Evolutionary conservation across 495 filamentous ascomycete species (phyloP), one percentile per base, ranked within the genome.

Genomic region (Immersiella caudata): DNA sequence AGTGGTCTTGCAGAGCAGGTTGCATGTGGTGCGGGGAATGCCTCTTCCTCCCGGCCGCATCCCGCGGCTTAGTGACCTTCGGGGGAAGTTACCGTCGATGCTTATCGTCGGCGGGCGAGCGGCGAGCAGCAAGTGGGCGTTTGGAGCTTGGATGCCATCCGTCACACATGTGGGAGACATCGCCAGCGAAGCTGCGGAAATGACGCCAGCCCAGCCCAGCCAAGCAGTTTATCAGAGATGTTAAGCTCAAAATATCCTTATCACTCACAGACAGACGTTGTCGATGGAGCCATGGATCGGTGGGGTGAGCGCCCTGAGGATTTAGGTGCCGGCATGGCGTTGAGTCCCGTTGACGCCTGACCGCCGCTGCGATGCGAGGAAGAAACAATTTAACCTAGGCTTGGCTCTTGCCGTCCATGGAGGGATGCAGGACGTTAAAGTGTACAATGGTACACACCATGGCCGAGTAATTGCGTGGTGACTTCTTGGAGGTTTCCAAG

Each of bases 331-430:
- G 60, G 22, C n/a, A 49, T 63, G 60, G 60, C 60, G 60, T 16
- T n/a, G 8, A 46, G 25, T 22, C 35, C 40, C 60, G 21, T 35
- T 40, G 60, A 35, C 36, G 22, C 36, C 60, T 62, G 60, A 62
- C 60, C 60, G 40, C 24, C 26, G 26, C 33, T 16, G 40, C 40
- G 33, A 26, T 63, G 18, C 21, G 40, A 16, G 60, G 60, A 49
- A 20, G 60, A 63, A 63, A 63, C 60, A 63, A 63, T 52, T 63
- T 63, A 63, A 63, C 26, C 33, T 24, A 21, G 50, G 60, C 60
- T 63, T 63, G 60, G 60, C 60, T 22, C 29, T 46, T 46, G 21
- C 40, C 25, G 25, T 27, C 54, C 7, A 57, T 57, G 54, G 54
- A 57, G 22, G 26, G 54, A 25, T 11, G 21, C 21, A 24, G 54